These are phyloP conservation scores for Pythium dissotocum DNA, from an alignment of 352 stramenopile species.

Conservation along the genomic window DNA sequence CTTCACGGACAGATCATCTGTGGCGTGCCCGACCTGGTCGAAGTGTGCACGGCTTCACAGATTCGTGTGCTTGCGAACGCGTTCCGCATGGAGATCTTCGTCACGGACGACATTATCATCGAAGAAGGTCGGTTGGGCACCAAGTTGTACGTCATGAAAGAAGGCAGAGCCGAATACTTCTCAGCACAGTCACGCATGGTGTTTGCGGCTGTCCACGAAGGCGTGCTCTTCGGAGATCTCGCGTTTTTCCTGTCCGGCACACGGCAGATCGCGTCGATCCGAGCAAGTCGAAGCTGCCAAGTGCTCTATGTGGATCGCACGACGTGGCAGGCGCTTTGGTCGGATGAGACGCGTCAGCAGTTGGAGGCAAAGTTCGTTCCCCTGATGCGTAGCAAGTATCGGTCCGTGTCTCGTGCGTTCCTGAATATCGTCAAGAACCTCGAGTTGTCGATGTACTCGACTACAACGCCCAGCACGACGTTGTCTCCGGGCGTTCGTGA, in stretches of 20 bases:
- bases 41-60: slow-evolving; percentile 25
- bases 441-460: slow-evolving; percentile 17
- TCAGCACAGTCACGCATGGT: slow-evolving; percentile 35
- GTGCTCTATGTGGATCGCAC: slow-evolving; percentile 35
- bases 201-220: slow-evolving; percentile 32
- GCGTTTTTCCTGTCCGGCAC: slow-evolving; percentile 52
- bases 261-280: slow-evolving; percentile 38
- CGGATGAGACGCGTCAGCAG: slow-evolving; percentile 9
- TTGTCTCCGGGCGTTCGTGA: not conserved
- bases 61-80: slow-evolving; percentile 49
- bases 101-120: slow-evolving; percentile 57
- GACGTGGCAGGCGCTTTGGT: not conserved
- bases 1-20: slow-evolving; percentile 38
- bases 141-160: slow-evolving; percentile 50
- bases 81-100: slow-evolving; percentile 52
- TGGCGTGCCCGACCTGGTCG: slow-evolving; percentile 36
- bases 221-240: slow-evolving; percentile 55
- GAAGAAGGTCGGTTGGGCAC: slow-evolving; percentile 43
- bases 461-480: not conserved
- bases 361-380: slow-evolving; percentile 31
- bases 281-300: slow-evolving; percentile 54
- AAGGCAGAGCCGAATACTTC: slow-evolving; percentile 48
- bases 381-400: slow-evolving; percentile 27
- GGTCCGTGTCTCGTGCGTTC: slow-evolving; percentile 17
- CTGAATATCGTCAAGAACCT: slow-evolving; percentile 39